phyloP scores from a whole-genome alignment of 2,329 filamentous ascomycete genomes.

The Nemania sp. region DNA sequence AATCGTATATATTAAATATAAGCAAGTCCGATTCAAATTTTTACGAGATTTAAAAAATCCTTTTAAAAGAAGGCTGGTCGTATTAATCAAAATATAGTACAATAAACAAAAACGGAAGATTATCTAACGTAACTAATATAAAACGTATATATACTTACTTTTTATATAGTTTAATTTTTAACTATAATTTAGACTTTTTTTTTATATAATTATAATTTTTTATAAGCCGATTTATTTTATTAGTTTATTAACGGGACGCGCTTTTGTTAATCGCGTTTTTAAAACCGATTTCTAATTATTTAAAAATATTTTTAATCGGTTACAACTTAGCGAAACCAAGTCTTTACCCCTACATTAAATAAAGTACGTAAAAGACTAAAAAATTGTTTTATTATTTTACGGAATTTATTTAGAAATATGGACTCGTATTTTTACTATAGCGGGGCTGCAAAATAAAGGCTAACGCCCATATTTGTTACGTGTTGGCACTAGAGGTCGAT shows the following conservation, averaged over 20 bases:
- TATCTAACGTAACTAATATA: neutral
- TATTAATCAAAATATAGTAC: neutral
- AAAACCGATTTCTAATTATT: neutral
- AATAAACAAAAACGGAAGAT: neutral
- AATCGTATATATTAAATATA: neutral
- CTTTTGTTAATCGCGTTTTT: neutral
- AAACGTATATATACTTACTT: neutral
- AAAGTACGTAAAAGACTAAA: neutral
- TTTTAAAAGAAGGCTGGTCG: neutral
- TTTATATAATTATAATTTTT: neutral
- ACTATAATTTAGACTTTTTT: neutral
- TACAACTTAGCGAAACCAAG: neutral
- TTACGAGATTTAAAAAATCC: neutral
- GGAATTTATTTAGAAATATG: neutral
- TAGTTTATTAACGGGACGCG: neutral
- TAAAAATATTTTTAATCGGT: no score
- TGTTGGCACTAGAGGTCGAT: neutral
- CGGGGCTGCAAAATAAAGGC: neutral
- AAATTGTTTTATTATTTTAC: neutral
- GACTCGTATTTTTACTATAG: neutral
- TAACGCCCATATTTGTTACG: neutral
- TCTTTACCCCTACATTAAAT: neutral
- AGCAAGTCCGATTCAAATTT: neutral
- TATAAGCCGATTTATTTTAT: neutral
- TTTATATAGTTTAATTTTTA: neutral